Conservation (phyloP, 2,329 filamentous ascomycete genomes). For the Monilinia aucupariae region DNA sequence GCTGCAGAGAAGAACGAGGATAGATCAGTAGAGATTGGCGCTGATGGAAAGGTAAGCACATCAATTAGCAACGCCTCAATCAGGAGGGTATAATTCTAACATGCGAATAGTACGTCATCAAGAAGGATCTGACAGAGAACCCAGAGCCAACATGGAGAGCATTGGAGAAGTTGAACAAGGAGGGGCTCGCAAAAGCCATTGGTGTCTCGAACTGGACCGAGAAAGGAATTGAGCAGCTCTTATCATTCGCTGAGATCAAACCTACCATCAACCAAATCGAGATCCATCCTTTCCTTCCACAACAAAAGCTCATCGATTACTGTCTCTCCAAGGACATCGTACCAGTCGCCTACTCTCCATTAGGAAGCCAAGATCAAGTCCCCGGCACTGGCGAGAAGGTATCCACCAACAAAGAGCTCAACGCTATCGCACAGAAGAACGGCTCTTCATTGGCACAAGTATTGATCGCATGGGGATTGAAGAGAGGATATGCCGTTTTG, state of each 20-base stretch:
- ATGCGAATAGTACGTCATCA: conserved; percentile 49
- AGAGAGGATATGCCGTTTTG: conserved; percentile 63
- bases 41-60: conserved; percentile 44
- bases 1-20: conserved; percentile 70
- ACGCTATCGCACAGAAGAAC: conserved; percentile 60
- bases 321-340: conserved; percentile 65
- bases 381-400: conserved; percentile 64
- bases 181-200: conserved; percentile 54
- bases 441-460: conserved; percentile 56
- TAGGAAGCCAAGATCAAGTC: conserved; percentile 59
- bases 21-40: conserved; percentile 48
- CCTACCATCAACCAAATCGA: conserved; percentile 55
- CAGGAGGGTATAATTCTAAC: conserved; percentile 16
- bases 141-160: conserved; percentile 65
- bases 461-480: conserved; percentile 66
- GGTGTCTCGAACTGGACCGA: conserved; percentile 57
- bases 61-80: neutral
- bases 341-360: conserved; percentile 66
- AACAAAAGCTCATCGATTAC: conserved; percentile 65
- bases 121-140: conserved; percentile 61
- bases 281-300: conserved; percentile 66
- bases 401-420: conserved; percentile 54
- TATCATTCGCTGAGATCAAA: conserved; percentile 43
- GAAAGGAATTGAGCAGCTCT: conserved; percentile 48
- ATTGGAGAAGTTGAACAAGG: conserved; percentile 60